Evolutionary conservation across 2,329 filamentous ascomycete genomes (phyloP).

Genomic region (Nigrograna mackinnonii): DNA sequence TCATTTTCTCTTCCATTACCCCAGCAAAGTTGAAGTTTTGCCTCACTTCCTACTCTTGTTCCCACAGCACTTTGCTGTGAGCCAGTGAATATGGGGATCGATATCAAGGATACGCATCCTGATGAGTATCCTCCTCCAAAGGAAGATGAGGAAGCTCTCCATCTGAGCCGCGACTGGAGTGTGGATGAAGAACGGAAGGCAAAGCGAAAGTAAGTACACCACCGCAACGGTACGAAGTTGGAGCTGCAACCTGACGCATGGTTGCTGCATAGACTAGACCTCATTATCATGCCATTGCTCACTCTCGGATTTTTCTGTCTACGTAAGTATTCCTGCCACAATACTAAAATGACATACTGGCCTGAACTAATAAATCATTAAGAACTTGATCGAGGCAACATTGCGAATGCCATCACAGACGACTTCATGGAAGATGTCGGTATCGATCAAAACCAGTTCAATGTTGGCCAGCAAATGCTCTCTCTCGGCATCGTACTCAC

Average conservation of each 20-base stretch:
- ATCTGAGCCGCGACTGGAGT: slow-evolving; percentile 21
- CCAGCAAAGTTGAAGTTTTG: too few relatives aligned
- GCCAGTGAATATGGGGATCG: slow-evolving; percentile 1
- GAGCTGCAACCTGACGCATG: neutral
- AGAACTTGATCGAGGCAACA: slow-evolving; percentile 48
- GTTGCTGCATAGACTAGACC: slow-evolving; percentile 10
- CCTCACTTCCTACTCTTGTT: too few relatives aligned
- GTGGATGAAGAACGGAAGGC: slow-evolving; percentile 31
- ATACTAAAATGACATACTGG: too few relatives aligned
- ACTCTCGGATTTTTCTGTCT: slow-evolving; percentile 39
- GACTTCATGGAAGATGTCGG: slow-evolving; percentile 26
- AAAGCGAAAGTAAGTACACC: slow-evolving; percentile 28
- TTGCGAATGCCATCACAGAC: slow-evolving; percentile 34
- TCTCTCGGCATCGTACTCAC: slow-evolving; percentile 75
- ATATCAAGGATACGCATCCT: slow-evolving; percentile 11
- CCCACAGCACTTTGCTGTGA: neutral
- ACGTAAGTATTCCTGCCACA: too few relatives aligned
- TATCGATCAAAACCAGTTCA: slow-evolving; percentile 28
- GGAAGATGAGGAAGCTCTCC: slow-evolving; percentile 1
- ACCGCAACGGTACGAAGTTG: neutral
- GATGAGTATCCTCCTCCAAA: slow-evolving; percentile 1
- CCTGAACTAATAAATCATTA: too few relatives aligned
- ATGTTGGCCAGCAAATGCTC: slow-evolving; percentile 57
- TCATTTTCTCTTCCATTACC: too few relatives aligned
- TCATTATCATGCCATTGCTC: slow-evolving; percentile 34